Base-by-base conservation (phyloP, 2,329 filamentous ascomycete species). In the Rhynchosporium secalis region DNA sequence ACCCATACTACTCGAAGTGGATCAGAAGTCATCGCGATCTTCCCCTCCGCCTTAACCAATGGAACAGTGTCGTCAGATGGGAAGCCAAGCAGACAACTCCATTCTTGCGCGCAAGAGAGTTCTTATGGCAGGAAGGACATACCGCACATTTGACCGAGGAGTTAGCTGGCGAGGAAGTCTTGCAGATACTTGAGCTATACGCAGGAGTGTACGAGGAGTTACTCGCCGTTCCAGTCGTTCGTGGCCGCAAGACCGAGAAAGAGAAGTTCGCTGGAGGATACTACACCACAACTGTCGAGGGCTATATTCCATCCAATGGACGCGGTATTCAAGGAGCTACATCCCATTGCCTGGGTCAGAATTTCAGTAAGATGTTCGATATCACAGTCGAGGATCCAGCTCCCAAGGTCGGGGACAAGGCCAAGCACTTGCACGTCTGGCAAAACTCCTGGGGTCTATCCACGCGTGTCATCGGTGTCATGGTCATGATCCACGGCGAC, bases 381-480 rank as follows among this genome's bases (percentile, higher is more conserved):
- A 98, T 99, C 76, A 96, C 90, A 0, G 92, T 99, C 36, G 94
- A 99, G 77, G 93, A 99, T 74, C 95, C 95, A 29, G 81, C 82
- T 64, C 84, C 83, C 56, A 87, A 87, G 73, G 80, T 83, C 52
- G 87, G 84, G 55, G 86, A 95, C 76, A 89, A 91, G 78, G 90
- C 90, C 68, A 83, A 88, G 70, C 88, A 92, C 72, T 80, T 97
- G 61, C 81, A 94, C 74, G 93, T 98, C 62, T 98, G 94, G 93
- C 95, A 99, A 77, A 99, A 99, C 81, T 97, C 92, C 13, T 99
- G 95, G 95, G 95, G 95, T 78, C 85, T 99, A 65, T 98, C 94
- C 1, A 99, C 95, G 60, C 92, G 95, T 75, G 92, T 94, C 62
- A 96, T 99, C 69, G 96, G 95, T 79, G 92, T 98, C 76, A 98